Evolutionary conservation across 1,284 basidiomycete species (phyloP), one percentile per base, ranked within the genome.

Genomic region (Ustilago bromivora): DNA sequence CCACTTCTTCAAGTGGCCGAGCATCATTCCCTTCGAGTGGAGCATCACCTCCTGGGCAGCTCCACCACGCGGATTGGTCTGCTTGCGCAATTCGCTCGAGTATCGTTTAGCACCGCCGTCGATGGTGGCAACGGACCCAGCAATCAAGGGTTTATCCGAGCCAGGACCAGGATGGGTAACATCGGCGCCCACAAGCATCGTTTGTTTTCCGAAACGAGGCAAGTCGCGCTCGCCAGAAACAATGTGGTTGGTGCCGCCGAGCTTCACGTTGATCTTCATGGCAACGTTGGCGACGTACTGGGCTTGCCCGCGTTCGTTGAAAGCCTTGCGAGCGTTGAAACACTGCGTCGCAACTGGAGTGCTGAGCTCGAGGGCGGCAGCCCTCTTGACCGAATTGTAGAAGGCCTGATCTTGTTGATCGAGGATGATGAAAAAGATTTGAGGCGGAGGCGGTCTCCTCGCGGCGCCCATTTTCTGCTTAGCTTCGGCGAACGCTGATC

Each of bases 251-350:
- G 87, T 75, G 53, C 88, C 89, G n/a, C 87, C 87, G 43, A 89
- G 86, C 87, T 89, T 89, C 63, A 85, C 82, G 77, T 88, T 68
- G 57, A 78, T 67, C 75, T 81, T 82, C 81, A 82, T 82, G 2
- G 80, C 61, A 61, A 83, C 84, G 71, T 88, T 88, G 49, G 85
- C 87, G 8, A 84, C 85, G 83, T 88, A 89, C 80, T 89, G 88
- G n/a, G 85, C 85, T 9, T 82, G 62, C 53, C 79, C 71, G 86
- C 76, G 70, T 5, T 69, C 62, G 60, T 69, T 72, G 57, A 80
- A 70, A 3, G 76, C 80, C 69, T 82, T 82, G 38, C 59, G 55
- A 6, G 67, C 57, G 47, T 80, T 78, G 63, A 80, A 36, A 36
- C 82, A 85, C 87, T 89, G 74, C 36, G 70, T 40, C 69, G 81